These are phyloP conservation scores for Mycena albidolilacea DNA, from an alignment of 768 basidiomycete genomes.

Conservation along the genomic window DNA sequence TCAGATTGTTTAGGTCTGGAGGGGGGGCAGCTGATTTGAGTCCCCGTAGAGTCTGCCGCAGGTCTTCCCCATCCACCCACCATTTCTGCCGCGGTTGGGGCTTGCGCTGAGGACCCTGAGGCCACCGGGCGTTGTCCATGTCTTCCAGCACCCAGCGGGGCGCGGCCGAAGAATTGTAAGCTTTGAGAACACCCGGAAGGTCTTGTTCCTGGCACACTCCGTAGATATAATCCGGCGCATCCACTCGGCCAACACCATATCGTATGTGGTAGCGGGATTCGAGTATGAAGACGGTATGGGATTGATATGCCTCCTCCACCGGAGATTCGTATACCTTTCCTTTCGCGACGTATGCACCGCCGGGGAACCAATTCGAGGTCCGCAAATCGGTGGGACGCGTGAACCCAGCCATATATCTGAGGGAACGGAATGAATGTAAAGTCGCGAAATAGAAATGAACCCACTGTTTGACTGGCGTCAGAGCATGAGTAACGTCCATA, in stretches of 20 bases:
- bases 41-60: constrained; percentile 37
- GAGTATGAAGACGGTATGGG: constrained; percentile 57
- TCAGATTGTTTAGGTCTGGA: neutral
- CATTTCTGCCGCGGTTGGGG: constrained; percentile 40
- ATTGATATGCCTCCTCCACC: constrained; percentile 51
- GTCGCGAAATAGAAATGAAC: constrained; percentile 28
- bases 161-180: constrained; percentile 49
- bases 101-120: constrained; percentile 42
- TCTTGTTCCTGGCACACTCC: constrained; percentile 53
- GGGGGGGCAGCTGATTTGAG: neutral
- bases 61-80: constrained; percentile 48
- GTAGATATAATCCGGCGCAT: constrained; percentile 48
- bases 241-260: constrained; percentile 49
- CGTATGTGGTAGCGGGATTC: constrained; percentile 51
- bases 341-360: constrained; percentile 47
- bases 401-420: constrained; percentile 57
- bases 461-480: constrained; percentile 56
- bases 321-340: constrained; percentile 49
- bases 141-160: constrained; percentile 36
- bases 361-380: constrained; percentile 53
- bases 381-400: constrained; percentile 56
- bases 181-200: constrained; percentile 46
- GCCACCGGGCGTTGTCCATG: constrained; percentile 60
- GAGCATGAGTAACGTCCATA: constrained; percentile 51
- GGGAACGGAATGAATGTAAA: neutral